Evolutionary conservation across 2,329 filamentous ascomycete genomes (phyloP), one percentile per base, ranked within the genome.

Genomic region (Phyllosticta citrichinensis): DNA sequence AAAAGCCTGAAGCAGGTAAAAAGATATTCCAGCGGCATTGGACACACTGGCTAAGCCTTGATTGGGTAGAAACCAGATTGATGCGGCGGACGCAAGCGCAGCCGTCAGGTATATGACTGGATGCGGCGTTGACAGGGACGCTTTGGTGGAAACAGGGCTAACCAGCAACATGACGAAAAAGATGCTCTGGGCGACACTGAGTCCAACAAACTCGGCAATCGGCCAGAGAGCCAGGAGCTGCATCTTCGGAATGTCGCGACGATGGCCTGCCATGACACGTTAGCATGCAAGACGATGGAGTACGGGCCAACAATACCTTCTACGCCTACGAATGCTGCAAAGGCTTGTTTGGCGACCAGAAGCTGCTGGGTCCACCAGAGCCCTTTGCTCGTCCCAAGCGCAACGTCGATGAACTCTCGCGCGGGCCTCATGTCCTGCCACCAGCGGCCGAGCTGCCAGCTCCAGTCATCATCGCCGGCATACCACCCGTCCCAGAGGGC

Each of bases 291-390:
- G 5, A 57, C 55, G 17, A n/a, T 50, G 52, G 20, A 27, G 10
- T 27, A 24, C 12, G 24, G 22, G n/a, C 24, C 54, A n/a, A 19
- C 3, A 47, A 57, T 53, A 66, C 84, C 84, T 70, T 86, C 81
- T 50, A 84, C 75, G 2, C 82, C 80, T 30, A 87, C 73, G 62
- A 85, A 80, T 53, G 83, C 72, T 59, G 79, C 81, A 76, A 81
- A 85, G 1, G 81, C 77, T 30, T 81, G 73, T 12, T 79, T 75
- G 27, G 77, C 80, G 12, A 83, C 73, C 62, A 84, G 81, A 52
- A 83, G 75, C 71, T 87, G 84, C 63, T 83, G 82, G 6, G 80
- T 82, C 81, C 84, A 87, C 79, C 83, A 83, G 67, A 84, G 80
- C 17, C 82, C 79, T 56, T 80, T 78, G 3, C 79, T 75, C 56